A percentile compares a stretch with the other conserved stretches of the same genome.
phyloP scores from a whole-genome alignment of 2,329 filamentous ascomycete species.

The Diaporthe caulivora region DNA sequence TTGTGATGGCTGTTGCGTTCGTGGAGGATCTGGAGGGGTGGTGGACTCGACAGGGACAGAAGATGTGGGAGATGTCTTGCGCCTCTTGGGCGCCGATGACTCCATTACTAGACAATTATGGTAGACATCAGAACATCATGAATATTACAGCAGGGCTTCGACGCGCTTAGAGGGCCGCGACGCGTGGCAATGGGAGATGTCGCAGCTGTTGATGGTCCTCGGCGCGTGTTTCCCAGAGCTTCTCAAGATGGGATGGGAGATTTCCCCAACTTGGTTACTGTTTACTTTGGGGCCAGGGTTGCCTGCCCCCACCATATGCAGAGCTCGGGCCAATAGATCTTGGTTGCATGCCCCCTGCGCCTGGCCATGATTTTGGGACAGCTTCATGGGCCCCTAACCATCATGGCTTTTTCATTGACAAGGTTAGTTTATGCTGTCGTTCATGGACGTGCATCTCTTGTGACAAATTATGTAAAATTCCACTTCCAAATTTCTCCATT shows the following conservation, averaged over 20 bases:
- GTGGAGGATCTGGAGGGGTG: slow-evolving; percentile 49
- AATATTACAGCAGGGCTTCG: slow-evolving; percentile 23
- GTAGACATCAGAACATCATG: slow-evolving; percentile 36
- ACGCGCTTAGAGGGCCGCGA: slow-evolving; percentile 30
- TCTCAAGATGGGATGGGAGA: not conserved
- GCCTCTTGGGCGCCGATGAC: slow-evolving; percentile 72
- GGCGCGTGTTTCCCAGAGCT: slow-evolving; percentile 31
- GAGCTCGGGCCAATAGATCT: slow-evolving; percentile 22
- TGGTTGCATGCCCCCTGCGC: not conserved
- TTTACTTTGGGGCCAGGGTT: slow-evolving; percentile 25
- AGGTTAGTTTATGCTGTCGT: not conserved
- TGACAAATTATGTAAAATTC: not conserved
- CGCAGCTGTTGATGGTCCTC: slow-evolving; percentile 1
- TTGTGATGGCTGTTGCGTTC: slow-evolving; percentile 24
- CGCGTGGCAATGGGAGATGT: slow-evolving; percentile 39
- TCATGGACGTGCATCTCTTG: not conserved
- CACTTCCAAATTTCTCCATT: too few relatives aligned
- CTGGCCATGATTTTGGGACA: not conserved
- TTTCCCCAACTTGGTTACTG: slow-evolving; percentile 14
- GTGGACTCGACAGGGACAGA: slow-evolving; percentile 56
- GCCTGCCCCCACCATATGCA: not conserved
- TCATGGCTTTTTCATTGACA: not conserved
- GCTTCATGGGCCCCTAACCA: not conserved
- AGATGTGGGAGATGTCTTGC: slow-evolving; percentile 70
- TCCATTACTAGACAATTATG: slow-evolving; percentile 56